A percentile compares a stretch with the other conserved stretches of the same genome.
phyloP scores from a whole-genome alignment of 371 early-diverging fungal genomes.

The Blastocladiella emersonii region DNA sequence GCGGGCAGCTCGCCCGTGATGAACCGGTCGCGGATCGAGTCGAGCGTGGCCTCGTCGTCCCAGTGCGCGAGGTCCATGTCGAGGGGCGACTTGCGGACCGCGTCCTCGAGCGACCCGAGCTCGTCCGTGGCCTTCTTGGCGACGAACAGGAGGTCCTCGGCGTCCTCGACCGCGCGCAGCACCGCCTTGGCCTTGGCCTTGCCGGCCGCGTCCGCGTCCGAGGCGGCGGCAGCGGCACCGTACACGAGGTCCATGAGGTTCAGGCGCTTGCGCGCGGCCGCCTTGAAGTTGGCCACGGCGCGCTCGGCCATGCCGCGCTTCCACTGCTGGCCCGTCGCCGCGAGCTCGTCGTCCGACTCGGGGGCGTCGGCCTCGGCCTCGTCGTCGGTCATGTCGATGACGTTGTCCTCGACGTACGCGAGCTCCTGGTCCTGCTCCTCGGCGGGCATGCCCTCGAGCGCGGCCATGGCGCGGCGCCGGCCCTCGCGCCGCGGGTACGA shows the following conservation, averaged over 20 bases:
- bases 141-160: constrained; percentile 37
- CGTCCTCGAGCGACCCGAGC: not conserved
- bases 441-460: not conserved
- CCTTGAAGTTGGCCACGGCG: constrained; percentile 42
- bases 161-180: constrained; percentile 27
- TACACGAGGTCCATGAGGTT: constrained; percentile 83
- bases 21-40: constrained; percentile 61
- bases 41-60: constrained; percentile 55
- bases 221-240: constrained; percentile 32
- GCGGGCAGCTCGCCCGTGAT: constrained; percentile 55
- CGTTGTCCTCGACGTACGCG: constrained; percentile 16
- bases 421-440: constrained; percentile 14
- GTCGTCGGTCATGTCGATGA: constrained; percentile 8
- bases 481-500: not conserved
- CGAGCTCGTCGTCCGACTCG: constrained; percentile 14
- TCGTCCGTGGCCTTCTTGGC: not conserved
- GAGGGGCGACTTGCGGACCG: constrained; percentile 6
- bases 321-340: constrained; percentile 50
- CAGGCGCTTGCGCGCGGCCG: constrained; percentile 21
- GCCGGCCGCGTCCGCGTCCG: not conserved
- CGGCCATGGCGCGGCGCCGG: not conserved
- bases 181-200: constrained; percentile 5
- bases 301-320: constrained; percentile 53
- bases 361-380: constrained; percentile 9
- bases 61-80: constrained; percentile 43